phyloP scores from a whole-genome alignment of 2,329 filamentous ascomycete species.

The Aspergillus luchuensis region DNA sequence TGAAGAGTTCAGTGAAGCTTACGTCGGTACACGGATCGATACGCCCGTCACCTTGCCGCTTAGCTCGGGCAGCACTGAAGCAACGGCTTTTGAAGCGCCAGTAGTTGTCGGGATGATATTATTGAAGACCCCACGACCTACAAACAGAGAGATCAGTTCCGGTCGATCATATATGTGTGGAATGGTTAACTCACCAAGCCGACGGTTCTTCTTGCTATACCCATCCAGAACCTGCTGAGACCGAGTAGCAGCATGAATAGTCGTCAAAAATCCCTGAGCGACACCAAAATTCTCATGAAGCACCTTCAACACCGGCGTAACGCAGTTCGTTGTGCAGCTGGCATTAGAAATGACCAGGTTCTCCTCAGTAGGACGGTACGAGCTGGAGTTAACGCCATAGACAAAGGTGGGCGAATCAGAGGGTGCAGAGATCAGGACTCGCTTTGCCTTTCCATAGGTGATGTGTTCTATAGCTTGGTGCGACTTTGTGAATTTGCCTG shows the following conservation, averaged over 20 bases:
- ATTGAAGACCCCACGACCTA: constrained; percentile 83
- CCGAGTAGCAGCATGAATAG: constrained; percentile 33
- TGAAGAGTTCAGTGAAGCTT: constrained; percentile 6
- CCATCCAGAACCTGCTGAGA: constrained; percentile 39
- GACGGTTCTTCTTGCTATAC: constrained; percentile 38
- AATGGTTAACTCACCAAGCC: constrained; percentile 24
- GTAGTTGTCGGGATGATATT: constrained; percentile 96
- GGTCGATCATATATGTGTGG: neutral
- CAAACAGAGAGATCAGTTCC: neutral
- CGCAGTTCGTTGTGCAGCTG: constrained; percentile 39
- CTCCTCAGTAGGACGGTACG: constrained; percentile 25
- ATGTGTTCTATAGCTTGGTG: constrained; percentile 74
- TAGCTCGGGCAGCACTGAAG: constrained; percentile 88
- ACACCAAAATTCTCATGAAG: constrained; percentile 35
- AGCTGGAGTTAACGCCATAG: constrained; percentile 34
- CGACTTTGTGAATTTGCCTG: constrained; percentile 68
- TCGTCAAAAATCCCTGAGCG: constrained; percentile 35
- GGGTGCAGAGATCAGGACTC: constrained; percentile 65
- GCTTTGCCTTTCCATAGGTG: constrained; percentile 79
- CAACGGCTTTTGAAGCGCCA: constrained; percentile 92
- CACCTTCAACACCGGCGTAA: constrained; percentile 36
- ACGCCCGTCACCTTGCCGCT: constrained; percentile 97
- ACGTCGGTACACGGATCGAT: constrained; percentile 89
- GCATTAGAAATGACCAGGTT: constrained; percentile 33
- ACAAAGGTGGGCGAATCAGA: constrained; percentile 70